Evolutionary conservation across 2,329 filamentous ascomycete genomes (phyloP), one percentile per base, ranked within the genome.

Genomic region (Plectosphaerella sp.): DNA sequence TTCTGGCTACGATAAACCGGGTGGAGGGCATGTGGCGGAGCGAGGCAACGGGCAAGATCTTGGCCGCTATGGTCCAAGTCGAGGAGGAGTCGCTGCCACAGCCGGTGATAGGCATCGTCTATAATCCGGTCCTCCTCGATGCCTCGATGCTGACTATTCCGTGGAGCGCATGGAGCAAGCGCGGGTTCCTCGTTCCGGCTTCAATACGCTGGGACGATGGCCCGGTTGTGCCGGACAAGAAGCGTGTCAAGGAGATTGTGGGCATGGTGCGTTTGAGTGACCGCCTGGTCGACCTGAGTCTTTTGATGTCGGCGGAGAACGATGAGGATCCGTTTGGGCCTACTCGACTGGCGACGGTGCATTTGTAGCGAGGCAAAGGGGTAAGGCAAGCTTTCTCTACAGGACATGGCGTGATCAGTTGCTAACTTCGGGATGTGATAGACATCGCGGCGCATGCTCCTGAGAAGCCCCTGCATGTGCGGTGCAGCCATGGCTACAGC

Each of bases 21-120:
- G 58, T 62, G 15, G 64, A 66, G 41, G 64, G 62, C 1, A 54
- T 63, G 49, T 65, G 63, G 64, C 56, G 57, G 42, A 65, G 63
- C 35, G 54, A 51, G 4, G 57, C 52, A 11, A 53, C 58, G 1
- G 59, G 59, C 8, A 49, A 46, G 4, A 58, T 58, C 4, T 53
- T 57, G 0, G 55, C 57, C 10, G 52, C 46, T 11, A 14, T 61
- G 4, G 47, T 65, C 9, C 9, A 8, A 24, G 11, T 18, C 25
- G 45, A 47, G 45, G 45, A 47, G n/a, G n/a, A 20, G n/a, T 18
- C n/a, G n/a, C 18, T 43, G n/a, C 16, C 41, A 16, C 10, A 16
- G n/a, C 41, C 41, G n/a, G 10, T 18, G 6, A 12, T 18, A 10
- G 41, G 41, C n/a, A 33, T 7, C 28, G 6, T 9, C 16, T 43